Percentiles rank a stretch among this genome's conserved stretches.
Evolutionary conservation across 805 yeast genomes (phyloP).

Genomic region (Spathaspora girioi): DNA sequence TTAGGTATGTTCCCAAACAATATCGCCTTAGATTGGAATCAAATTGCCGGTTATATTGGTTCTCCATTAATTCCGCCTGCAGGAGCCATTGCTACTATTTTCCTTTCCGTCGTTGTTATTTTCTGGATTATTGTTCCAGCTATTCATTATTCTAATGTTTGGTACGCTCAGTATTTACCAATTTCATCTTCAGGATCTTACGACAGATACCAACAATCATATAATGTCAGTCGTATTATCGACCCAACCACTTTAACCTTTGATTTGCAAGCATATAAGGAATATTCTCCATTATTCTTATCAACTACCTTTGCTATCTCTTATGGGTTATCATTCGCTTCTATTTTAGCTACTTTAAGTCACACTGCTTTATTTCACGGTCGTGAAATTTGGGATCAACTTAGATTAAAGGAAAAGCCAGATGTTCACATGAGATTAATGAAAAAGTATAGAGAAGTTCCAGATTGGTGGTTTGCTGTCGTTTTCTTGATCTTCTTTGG

Average conservation of each 20-base stretch:
- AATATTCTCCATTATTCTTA: slow-evolving; percentile 62
- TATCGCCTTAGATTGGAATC: slow-evolving; percentile 67
- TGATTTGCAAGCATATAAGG: slow-evolving; percentile 44
- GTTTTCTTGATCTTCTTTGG: slow-evolving; percentile 28
- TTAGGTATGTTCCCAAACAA: slow-evolving; percentile 63
- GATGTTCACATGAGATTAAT: slow-evolving; percentile 53
- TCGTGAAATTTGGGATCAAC: slow-evolving; percentile 39
- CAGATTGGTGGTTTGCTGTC: slow-evolving; percentile 42
- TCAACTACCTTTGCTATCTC: slow-evolving; percentile 57
- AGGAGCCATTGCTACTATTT: slow-evolving; percentile 43
- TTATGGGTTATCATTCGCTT: slow-evolving; percentile 57
- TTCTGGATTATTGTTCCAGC: slow-evolving; percentile 52
- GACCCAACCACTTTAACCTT: slow-evolving; percentile 36
- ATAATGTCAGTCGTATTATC: slow-evolving; percentile 49
- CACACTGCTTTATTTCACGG: slow-evolving; percentile 60
- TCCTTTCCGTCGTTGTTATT: slow-evolving; percentile 43
- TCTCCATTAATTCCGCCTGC: slow-evolving; percentile 67
- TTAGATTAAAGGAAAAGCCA: slow-evolving; percentile 14
- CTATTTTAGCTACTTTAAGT: slow-evolving; percentile 56
- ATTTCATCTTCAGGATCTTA: slow-evolving; percentile 43
- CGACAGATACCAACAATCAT: slow-evolving; percentile 48
- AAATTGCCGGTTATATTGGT: slow-evolving; percentile 52
- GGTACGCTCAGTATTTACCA: slow-evolving; percentile 61
- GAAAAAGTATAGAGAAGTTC: slow-evolving; percentile 38
- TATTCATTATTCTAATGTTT: slow-evolving; percentile 50